phyloP scores from a whole-genome alignment of 352 stramenopile species.

The Globisporangium splendens region DNA sequence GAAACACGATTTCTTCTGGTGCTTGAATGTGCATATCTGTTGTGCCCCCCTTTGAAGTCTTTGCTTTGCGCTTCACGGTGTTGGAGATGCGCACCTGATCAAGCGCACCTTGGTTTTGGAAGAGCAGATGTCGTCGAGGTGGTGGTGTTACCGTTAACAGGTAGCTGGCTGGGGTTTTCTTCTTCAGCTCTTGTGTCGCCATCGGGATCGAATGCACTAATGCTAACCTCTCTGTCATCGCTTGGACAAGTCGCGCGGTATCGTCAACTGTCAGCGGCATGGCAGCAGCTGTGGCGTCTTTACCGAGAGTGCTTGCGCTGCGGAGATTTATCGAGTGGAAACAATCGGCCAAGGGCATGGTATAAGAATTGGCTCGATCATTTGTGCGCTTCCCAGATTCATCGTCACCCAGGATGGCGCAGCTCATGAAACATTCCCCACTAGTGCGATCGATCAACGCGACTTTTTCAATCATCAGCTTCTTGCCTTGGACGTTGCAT shows the following conservation, averaged over 20 bases:
- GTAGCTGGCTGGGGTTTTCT: slow-evolving; percentile 24
- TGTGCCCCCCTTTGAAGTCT: neutral
- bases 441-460: slow-evolving; percentile 32
- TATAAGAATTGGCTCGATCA: neutral
- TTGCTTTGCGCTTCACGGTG: slow-evolving; percentile 3
- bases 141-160: slow-evolving; percentile 45
- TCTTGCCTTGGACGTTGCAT: slow-evolving; percentile 29
- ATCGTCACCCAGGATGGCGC: neutral
- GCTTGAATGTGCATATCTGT: slow-evolving; percentile 2
- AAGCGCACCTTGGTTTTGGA: neutral
- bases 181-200: slow-evolving; percentile 50
- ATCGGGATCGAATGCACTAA: slow-evolving; percentile 41
- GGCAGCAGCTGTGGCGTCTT: slow-evolving; percentile 11
- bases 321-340: slow-evolving; percentile 62
- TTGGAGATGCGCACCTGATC: neutral
- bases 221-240: slow-evolving; percentile 27
- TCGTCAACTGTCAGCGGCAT: slow-evolving; percentile 40
- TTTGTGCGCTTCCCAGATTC: neutral
- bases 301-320: slow-evolving; percentile 23
- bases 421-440: slow-evolving; percentile 40
- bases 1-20: slow-evolving; percentile 29
- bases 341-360: slow-evolving; percentile 32
- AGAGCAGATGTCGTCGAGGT: slow-evolving; percentile 36
- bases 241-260: slow-evolving; percentile 31
- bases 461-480: slow-evolving; percentile 29